Evolutionary conservation across 2,329 filamentous ascomycete species (phyloP).

Genomic region (Sporothrix schenckii): DNA sequence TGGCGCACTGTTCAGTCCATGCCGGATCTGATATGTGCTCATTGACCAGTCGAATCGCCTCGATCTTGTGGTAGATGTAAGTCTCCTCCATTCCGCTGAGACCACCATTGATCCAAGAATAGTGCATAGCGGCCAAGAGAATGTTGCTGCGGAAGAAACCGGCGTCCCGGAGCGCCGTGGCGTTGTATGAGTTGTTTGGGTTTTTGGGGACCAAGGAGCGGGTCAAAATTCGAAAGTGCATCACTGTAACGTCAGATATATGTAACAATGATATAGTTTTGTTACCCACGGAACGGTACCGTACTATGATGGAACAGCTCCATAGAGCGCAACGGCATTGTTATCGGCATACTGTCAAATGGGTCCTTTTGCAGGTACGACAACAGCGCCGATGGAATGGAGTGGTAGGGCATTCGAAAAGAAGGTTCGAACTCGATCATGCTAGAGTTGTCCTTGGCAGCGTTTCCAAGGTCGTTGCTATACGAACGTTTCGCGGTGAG

Average conservation of each 20-base stretch:
- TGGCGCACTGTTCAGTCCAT: neutral
- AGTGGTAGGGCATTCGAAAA: neutral
- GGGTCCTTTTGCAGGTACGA: neutral
- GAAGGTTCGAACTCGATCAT: neutral
- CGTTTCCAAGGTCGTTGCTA: neutral
- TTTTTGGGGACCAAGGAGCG: neutral
- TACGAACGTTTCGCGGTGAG: neutral
- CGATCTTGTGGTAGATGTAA: conserved; percentile 21
- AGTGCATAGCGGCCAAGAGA: conserved; percentile 23
- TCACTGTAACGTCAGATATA: neutral
- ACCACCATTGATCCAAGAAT: conserved; percentile 26
- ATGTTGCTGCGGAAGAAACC: neutral
- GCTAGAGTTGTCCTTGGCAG: neutral
- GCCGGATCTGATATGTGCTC: conserved; percentile 7
- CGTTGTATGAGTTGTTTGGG: neutral
- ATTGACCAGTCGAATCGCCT: conserved; percentile 24
- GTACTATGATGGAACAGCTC: conserved; percentile 24
- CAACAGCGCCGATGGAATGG: neutral
- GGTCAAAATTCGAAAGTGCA: conserved; percentile 21
- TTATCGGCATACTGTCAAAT: conserved; percentile 14
- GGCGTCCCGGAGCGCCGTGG: neutral
- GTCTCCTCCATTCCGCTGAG: conserved; percentile 21
- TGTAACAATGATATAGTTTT: neutral
- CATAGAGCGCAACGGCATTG: conserved; percentile 22
- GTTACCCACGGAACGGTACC: neutral